These are phyloP conservation scores for Bacidia gigantensis DNA, from an alignment of 495 filamentous ascomycete genomes.

Conservation along the genomic window DNA sequence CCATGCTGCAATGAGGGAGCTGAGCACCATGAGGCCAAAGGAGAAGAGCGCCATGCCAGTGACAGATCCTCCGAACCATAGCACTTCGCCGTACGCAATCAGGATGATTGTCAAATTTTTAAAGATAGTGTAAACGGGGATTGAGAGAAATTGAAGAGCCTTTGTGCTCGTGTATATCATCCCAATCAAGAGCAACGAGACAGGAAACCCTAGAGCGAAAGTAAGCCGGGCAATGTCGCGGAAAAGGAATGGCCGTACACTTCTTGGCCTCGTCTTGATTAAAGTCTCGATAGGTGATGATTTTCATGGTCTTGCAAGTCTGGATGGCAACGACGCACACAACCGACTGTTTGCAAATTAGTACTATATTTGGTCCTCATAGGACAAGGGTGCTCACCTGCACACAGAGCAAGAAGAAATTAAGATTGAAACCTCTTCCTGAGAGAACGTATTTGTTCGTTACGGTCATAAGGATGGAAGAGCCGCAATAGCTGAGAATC, in stretches of 20 bases:
- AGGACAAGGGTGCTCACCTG: conserved; percentile 52
- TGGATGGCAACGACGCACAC: conserved; percentile 88
- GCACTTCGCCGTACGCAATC: conserved; percentile 94
- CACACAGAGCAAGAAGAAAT: conserved; percentile 83
- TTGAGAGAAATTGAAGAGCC: conserved; percentile 90
- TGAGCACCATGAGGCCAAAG: conserved; percentile 95
- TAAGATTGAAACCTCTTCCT: conserved; percentile 82
- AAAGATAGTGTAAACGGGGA: conserved; percentile 99
- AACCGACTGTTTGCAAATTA: conserved; percentile 44
- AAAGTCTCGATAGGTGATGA: conserved; percentile 86
- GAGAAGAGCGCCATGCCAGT: conserved; percentile 79
- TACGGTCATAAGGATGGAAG: conserved; percentile 96
- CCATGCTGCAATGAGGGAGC: conserved; percentile 91
- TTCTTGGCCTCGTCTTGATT: conserved; percentile 80
- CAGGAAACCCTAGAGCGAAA: conserved; percentile 71
- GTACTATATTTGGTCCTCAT: neutral
- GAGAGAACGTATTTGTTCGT: conserved; percentile 98
- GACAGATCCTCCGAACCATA: conserved; percentile 97
- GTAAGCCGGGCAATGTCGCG: neutral
- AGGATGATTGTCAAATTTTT: conserved; percentile 99
- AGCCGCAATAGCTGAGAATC: conserved; percentile 80
- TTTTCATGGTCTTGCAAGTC: conserved; percentile 61
- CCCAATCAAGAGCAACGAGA: conserved; percentile 89
- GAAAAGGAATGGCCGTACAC: conserved; percentile 44
- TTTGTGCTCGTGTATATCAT: conserved; percentile 99